Evolutionary conservation across 345 rosid species (phyloP).

Genomic region (Gossypium sturtianum): DNA sequence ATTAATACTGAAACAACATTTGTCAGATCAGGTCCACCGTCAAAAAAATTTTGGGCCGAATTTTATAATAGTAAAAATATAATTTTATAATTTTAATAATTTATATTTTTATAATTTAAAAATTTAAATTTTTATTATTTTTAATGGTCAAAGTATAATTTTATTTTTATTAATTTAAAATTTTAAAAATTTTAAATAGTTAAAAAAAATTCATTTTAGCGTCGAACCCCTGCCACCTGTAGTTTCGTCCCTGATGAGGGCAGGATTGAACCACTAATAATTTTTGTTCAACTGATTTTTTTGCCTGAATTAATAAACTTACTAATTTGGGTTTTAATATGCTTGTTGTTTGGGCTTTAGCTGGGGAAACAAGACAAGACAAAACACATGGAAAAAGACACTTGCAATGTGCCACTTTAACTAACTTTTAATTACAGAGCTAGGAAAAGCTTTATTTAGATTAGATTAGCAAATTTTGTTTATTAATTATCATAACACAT

Average conservation of each 20-base stretch:
- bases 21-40: no score
- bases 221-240: neutral
- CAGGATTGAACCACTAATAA: neutral
- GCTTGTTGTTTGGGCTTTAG: no score
- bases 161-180: no score
- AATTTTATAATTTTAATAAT: no score
- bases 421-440: no score
- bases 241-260: no score
- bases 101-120: no score
- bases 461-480: neutral
- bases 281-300: neutral
- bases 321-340: neutral
- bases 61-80: no score
- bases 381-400: neutral
- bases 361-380: neutral
- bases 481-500: neutral
- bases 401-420: neutral
- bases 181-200: no score
- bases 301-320: neutral
- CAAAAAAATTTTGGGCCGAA: rapidly evolving
- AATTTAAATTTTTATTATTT: no score
- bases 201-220: no score
- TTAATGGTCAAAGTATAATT: rapidly evolving
- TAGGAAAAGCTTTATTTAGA: neutral
- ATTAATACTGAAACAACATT: neutral